Evolutionary conservation across 2,329 filamentous ascomycete species (phyloP), one percentile per base, ranked within the genome.

Genomic region (Chaetomium strumarium): DNA sequence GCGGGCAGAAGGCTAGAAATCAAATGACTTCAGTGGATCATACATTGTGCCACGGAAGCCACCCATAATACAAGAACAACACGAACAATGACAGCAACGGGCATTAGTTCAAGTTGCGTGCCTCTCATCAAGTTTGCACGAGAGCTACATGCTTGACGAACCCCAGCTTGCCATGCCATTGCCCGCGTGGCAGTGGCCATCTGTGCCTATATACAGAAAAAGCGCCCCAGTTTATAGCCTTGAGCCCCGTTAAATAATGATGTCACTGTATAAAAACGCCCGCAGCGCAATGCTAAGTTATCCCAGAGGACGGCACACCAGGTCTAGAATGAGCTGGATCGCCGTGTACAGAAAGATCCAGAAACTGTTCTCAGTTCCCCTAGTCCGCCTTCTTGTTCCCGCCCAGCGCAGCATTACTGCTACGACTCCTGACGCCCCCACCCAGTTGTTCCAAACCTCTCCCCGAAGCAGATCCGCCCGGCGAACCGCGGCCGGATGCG

Each of bases 351-450:
- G 7, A 42, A 31, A 47, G 20, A 31, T 30, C 10, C 33, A 37
- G 17, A 30, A 4, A 20, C 10, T 8, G 10, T 31, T 17, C n/a
- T n/a, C 38, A 31, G 29, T 19, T 14, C 31, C n/a, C 38, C 5
- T n/a, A 76, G 57, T 77, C 74, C n/a, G 67, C 63, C 64, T 78
- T 77, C 64, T 73, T 74, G 2, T 44, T 45, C 31, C 70, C 73
- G 59, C 75, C 76, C 40, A 59, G 51, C 11, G 43, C 17, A 46
- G 44, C 45, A 7, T 33, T 24, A 19, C 52, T 56, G 19, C 52
- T 56, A 30, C 53, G 37, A n/a, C 62, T 59, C 3, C 64, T 57
- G 5, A 70, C 72, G 34, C 73, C 52, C 8, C 56, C 58, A 12
- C 59, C 55, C 11, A 68, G 67, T 10, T 71, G 69, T 2, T 68